A percentile compares a stretch with the other conserved stretches of the same genome.
These are phyloP conservation scores for Flaveria sonorensis DNA, from an alignment of 129 eudicot species.

Conservation along the genomic window DNA sequence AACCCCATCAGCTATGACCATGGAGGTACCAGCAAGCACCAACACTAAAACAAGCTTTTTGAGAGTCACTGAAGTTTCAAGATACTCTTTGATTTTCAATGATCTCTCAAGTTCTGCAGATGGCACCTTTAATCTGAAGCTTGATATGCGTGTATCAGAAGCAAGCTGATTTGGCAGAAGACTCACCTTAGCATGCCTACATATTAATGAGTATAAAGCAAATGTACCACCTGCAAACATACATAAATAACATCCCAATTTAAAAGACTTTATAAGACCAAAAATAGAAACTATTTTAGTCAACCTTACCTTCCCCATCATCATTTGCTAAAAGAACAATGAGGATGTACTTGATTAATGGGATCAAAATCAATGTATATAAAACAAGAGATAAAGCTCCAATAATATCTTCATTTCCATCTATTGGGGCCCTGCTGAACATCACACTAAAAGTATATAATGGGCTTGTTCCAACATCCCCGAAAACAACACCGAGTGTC, in stretches of 20 bases:
- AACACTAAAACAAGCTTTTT: conserved; percentile 81
- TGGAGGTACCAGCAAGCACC: conserved; percentile 95
- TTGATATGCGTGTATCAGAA: conserved; percentile 90
- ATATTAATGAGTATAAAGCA: conserved; percentile 89
- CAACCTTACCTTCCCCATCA: conserved; percentile 81
- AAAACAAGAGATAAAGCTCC: conserved; percentile 92
- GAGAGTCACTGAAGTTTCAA: conserved; percentile 68
- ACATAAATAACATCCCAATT: not conserved
- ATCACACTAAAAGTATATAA: conserved; percentile 90
- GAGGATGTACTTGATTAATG: conserved; percentile 77
- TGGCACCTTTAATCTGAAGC: conserved; percentile 93
- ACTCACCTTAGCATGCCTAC: conserved; percentile 96
- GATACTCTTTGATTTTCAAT: conserved; percentile 73
- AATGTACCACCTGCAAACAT: conserved; percentile 80
- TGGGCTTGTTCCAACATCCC: conserved; percentile 98
- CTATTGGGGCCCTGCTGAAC: conserved; percentile 91
- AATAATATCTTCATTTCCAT: conserved; percentile 75
- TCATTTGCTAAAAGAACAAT: conserved; percentile 96
- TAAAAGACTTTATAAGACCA: not conserved
- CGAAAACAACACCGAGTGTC: conserved; percentile 93
- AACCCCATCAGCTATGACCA: conserved; percentile 97
- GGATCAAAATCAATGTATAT: conserved; percentile 77
- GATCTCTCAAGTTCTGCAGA: conserved; percentile 97
- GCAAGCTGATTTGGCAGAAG: conserved; percentile 93
- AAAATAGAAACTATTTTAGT: conserved; percentile 6